Evolutionary conservation across 108 stramenopile genomes (phyloP).

Genomic region (Chaetoceros muelleri): DNA sequence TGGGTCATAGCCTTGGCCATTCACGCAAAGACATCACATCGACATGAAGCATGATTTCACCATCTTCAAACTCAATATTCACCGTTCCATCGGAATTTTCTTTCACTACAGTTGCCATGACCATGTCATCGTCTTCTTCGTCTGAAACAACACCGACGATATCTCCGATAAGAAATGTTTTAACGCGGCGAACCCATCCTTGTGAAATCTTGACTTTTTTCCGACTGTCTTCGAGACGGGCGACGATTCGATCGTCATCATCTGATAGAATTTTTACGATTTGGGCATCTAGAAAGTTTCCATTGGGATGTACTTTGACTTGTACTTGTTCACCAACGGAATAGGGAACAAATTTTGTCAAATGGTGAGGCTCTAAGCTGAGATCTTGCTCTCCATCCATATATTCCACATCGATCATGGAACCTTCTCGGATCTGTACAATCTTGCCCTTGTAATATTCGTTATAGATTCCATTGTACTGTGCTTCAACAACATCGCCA

Average conservation of each 20-base stretch:
- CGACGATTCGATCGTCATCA: background rate
- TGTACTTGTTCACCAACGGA: background rate
- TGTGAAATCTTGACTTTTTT: background rate
- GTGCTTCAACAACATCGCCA: slow-evolving; percentile 17
- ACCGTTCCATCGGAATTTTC: background rate
- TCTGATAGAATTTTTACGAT: background rate
- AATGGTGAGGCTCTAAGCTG: background rate
- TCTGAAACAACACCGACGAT: background rate
- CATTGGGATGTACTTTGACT: background rate
- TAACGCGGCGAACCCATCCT: background rate
- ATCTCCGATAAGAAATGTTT: background rate
- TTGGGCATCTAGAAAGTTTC: background rate
- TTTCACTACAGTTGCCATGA: background rate
- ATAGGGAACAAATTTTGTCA: background rate
- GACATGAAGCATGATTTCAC: no score
- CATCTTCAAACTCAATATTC: background rate
- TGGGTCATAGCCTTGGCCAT: no score
- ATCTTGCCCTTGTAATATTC: slow-evolving; percentile 10
- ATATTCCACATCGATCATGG: slow-evolving; percentile 2
- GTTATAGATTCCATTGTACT: background rate
- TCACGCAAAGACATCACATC: no score
- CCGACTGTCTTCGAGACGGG: background rate
- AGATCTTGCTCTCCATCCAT: slow-evolving; percentile 2
- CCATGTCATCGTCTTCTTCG: background rate
- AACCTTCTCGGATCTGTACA: background rate